Evolutionary conservation across 495 filamentous ascomycete species (phyloP).

Genomic region (Thermothielavioides terrestris): DNA sequence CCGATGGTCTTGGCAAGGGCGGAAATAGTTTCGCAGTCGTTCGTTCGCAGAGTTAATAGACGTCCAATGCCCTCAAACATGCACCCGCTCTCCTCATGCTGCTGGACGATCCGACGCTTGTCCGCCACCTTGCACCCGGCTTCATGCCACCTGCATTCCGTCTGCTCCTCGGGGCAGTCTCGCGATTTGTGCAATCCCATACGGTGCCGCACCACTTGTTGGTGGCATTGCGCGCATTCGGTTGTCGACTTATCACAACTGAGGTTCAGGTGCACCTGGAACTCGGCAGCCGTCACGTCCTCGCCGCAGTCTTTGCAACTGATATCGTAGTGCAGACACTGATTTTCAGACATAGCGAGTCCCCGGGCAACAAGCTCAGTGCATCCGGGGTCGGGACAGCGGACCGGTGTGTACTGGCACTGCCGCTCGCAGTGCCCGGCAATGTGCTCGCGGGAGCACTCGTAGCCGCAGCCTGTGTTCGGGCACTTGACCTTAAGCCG

Average conservation of each 20-base stretch:
- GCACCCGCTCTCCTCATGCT: constrained; percentile 23
- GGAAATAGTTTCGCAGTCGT: constrained; percentile 23
- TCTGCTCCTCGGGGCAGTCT: constrained; percentile 33
- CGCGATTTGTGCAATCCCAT: constrained; percentile 31
- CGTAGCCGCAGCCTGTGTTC: constrained; percentile 54
- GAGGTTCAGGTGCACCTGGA: constrained; percentile 34
- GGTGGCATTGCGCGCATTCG: constrained; percentile 32
- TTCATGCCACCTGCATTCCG: constrained; percentile 33
- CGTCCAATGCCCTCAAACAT: constrained; percentile 21
- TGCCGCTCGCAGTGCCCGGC: constrained; percentile 67
- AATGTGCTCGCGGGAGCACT: constrained; percentile 57
- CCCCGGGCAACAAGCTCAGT: constrained; percentile 30
- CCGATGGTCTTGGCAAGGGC: constrained; percentile 24
- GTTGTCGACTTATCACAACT: constrained; percentile 26
- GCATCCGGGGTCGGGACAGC: constrained; percentile 50
- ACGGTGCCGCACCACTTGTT: constrained; percentile 30
- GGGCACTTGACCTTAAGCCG: constrained; percentile 69
- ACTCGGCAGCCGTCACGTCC: constrained; percentile 26
- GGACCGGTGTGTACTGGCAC: constrained; percentile 57
- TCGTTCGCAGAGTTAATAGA: constrained; percentile 12
- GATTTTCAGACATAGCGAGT: constrained; percentile 25
- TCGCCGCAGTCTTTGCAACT: constrained; percentile 41
- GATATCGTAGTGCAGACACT: constrained; percentile 40
- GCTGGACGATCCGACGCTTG: constrained; percentile 25
- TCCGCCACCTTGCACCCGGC: constrained; percentile 33